Evolutionary conservation across 768 basidiomycete species (phyloP).

Genomic region (Pholiota microspora): DNA sequence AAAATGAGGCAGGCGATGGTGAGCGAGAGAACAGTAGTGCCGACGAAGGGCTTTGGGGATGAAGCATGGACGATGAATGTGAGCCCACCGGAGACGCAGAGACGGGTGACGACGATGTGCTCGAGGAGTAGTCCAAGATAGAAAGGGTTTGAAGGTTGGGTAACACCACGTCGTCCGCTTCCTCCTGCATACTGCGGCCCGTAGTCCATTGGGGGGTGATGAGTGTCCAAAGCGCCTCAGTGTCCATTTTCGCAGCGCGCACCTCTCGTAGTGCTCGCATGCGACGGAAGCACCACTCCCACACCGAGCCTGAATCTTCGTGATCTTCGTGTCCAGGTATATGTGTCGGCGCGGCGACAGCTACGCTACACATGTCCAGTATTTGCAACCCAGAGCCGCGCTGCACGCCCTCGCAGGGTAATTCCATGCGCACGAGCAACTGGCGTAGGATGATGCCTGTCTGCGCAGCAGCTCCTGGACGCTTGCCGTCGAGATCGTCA

Average conservation of each 20-base stretch:
- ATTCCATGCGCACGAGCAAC: constrained; percentile 31
- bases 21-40: background rate
- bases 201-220: constrained; percentile 12
- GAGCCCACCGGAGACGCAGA: background rate
- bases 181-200: background rate
- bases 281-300: constrained; percentile 29
- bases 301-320: constrained; percentile 13
- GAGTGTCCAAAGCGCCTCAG: constrained; percentile 14
- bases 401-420: constrained; percentile 18
- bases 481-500: constrained; percentile 34
- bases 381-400: constrained; percentile 17
- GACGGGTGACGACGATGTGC: background rate
- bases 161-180: constrained; percentile 4
- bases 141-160: constrained; percentile 5
- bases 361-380: constrained; percentile 27
- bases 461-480: constrained; percentile 25
- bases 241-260: constrained; percentile 20
- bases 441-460: constrained; percentile 25
- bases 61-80: background rate
- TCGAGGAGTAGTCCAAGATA: background rate
- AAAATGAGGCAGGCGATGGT: background rate
- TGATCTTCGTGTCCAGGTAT: constrained; percentile 1
- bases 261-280: constrained; percentile 26
- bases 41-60: background rate
- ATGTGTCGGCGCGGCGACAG: background rate